phyloP scores from a whole-genome alignment of 495 filamentous ascomycete species.

The Penicillium soppii region DNA sequence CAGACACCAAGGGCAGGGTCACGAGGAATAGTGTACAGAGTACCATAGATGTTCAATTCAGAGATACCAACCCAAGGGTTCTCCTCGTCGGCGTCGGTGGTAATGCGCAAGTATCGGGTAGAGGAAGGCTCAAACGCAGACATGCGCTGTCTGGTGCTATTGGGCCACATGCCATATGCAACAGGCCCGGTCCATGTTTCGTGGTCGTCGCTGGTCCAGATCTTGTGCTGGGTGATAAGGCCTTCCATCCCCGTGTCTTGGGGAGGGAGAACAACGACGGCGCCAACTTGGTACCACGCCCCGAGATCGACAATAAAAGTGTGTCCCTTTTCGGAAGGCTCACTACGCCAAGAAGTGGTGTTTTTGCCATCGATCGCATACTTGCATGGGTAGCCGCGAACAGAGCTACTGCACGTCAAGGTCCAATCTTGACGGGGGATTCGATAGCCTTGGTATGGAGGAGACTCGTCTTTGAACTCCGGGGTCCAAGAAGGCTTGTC shows the following conservation, averaged over 20 bases:
- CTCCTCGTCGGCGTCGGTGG: conserved; percentile 33
- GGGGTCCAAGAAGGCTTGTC: conserved; percentile 2
- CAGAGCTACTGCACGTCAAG: conserved; percentile 10
- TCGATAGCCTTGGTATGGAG: conserved; percentile 3
- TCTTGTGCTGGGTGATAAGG: conserved; percentile 39
- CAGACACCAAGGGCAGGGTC: conserved; percentile 34
- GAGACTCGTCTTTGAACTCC: conserved; percentile 12
- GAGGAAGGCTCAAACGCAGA: conserved; percentile 35
- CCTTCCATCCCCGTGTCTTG: conserved; percentile 29
- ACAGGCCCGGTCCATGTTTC: conserved; percentile 32
- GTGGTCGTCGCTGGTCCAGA: conserved; percentile 41
- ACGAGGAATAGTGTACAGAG: conserved; percentile 5
- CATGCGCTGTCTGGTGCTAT: conserved; percentile 37
- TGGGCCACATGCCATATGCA: conserved; percentile 46
- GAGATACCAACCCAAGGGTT: conserved; percentile 31
- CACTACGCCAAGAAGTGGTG: conserved; percentile 17
- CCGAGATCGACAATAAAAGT: conserved; percentile 10
- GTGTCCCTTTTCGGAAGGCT: not conserved
- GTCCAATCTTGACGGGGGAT: conserved; percentile 8
- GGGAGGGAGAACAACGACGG: conserved; percentile 26
- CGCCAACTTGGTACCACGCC: conserved; percentile 12
- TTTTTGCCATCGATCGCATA: conserved; percentile 14
- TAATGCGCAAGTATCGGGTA: conserved; percentile 43
- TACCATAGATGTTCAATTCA: conserved; percentile 31
- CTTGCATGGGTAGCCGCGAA: conserved; percentile 2